Conservation (phyloP, 108 stramenopile genomes). For the Stephanodiscus triporus region DNA sequence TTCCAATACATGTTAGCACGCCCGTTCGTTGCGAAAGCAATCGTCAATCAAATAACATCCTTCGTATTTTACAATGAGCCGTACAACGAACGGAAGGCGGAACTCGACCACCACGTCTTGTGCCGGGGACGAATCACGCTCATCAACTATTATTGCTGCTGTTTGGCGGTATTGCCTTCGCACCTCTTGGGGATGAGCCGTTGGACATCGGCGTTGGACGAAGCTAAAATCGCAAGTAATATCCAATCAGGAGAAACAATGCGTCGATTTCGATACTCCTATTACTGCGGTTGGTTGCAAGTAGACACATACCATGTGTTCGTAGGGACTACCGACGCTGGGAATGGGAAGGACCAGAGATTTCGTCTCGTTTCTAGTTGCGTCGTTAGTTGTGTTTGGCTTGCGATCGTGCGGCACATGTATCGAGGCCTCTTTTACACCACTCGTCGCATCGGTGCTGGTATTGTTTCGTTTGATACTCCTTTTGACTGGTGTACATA, state of each 20-base stretch:
- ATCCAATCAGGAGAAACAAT: neutral
- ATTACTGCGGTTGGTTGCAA: constrained; percentile 4
- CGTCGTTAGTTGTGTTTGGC: neutral
- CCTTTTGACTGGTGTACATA: neutral
- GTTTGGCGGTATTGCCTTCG: constrained; percentile 16
- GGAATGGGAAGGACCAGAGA: neutral
- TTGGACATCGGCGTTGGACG: constrained; percentile 18
- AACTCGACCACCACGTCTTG: neutral
- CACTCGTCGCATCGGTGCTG: neutral
- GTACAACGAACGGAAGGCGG: neutral
- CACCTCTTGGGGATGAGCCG: constrained; percentile 16
- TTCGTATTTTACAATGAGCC: constrained; percentile 14
- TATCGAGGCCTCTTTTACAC: neutral
- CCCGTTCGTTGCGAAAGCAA: neutral
- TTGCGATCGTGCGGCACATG: constrained; percentile 5
- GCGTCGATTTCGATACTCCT: constrained; percentile 16
- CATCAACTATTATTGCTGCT: constrained; percentile 16
- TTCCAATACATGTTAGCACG: constrained; percentile 11
- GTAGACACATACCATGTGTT: constrained; percentile 9
- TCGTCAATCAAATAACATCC: constrained; percentile 1
- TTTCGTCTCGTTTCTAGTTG: constrained; percentile 3
- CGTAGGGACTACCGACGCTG: neutral
- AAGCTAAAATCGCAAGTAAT: neutral
- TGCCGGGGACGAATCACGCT: neutral
- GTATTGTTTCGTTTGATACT: neutral